Evolutionary conservation across 495 filamentous ascomycete species (phyloP).

Genomic region (Barbatosphaeria neglecta): DNA sequence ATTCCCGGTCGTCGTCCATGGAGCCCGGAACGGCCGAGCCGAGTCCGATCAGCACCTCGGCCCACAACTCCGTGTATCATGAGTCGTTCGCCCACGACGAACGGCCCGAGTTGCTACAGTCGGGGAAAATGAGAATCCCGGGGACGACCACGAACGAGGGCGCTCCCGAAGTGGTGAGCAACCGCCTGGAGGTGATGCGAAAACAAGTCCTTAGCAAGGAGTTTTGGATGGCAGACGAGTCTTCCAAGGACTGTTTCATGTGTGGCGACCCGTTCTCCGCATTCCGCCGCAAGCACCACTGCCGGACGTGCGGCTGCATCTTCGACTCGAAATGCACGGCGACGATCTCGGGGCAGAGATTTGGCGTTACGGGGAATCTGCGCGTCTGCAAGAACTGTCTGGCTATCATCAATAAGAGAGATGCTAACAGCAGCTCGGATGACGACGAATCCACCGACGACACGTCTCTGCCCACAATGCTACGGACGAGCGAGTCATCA

Average conservation of each 20-base stretch:
- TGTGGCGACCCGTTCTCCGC: slow-evolving; percentile 85
- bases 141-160: slow-evolving; percentile 44
- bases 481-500: slow-evolving; percentile 39
- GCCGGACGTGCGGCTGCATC: slow-evolving; percentile 87
- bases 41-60: slow-evolving; percentile 41
- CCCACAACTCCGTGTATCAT: slow-evolving; percentile 41
- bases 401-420: slow-evolving; percentile 76
- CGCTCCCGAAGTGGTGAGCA: slow-evolving; percentile 47
- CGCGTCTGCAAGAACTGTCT: slow-evolving; percentile 95
- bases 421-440: slow-evolving; percentile 76
- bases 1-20: slow-evolving; percentile 53
- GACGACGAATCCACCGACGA: slow-evolving; percentile 76
- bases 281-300: slow-evolving; percentile 94
- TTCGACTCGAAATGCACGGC: slow-evolving; percentile 96
- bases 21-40: slow-evolving; percentile 40
- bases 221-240: slow-evolving; percentile 99
- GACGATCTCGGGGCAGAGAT: slow-evolving; percentile 69
- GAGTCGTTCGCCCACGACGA: slow-evolving; percentile 36
- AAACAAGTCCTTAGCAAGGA: slow-evolving; percentile 83
- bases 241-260: slow-evolving; percentile 92
- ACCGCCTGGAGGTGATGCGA: slow-evolving; percentile 54
- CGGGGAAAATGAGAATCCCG: slow-evolving; percentile 36
- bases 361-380: slow-evolving; percentile 77
- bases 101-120: slow-evolving; percentile 27
- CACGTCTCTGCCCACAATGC: slow-evolving; percentile 37